Evolutionary conservation across 441 rosid genomes (phyloP), one percentile per base, ranked within the genome.

Genomic region (Populus hybrid): DNA sequence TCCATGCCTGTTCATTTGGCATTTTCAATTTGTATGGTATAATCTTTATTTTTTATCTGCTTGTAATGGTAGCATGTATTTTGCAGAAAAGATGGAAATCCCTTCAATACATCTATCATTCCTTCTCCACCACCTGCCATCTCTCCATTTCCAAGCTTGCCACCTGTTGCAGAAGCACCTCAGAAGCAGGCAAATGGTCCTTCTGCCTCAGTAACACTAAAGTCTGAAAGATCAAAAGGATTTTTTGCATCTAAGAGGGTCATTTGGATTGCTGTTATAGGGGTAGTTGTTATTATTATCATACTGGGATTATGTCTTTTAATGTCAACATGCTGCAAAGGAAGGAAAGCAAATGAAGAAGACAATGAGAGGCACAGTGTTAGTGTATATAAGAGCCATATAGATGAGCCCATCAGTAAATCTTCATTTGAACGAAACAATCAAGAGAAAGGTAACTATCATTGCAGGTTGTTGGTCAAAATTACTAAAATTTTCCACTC

Each of bases 61-160:
- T 40, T 29, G 66, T 77, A 53, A 77, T 59, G 10, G 29, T 74
- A 0, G 11, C 20, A 40, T 81, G 33, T 77, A 61, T 69, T 74
- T 71, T 73, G 82, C 96, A 93, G 99, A 77, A 92, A 84, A 89
- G 98, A 90, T 77, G 97, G 99, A 79, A 95, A 94, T 80, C 98
- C 94, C 5, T 95, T 95, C 81, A 91, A 93, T 79, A 91, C 98
- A 75, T 84, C 95, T 14, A 82, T 91, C 69, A 84, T 91, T 69
- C 84, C 90, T 72, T 83, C 93, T 50, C 94, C 96, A 3, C 86
- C 96, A 67, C 56, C 78, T 7, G 84, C 85, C 45, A 81, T 82
- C 28, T 82, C 95, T 82, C 86, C 91, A 50, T 81, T 82, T 79
- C 69, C 82, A 72, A 87, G 86, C 66, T 59, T 81, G 84, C 77